A percentile compares a stretch with the other conserved stretches of the same genome.
These are phyloP conservation scores for Rhodosporidiobolus odoratus DNA, from an alignment of 768 basidiomycete genomes.

Conservation along the genomic window DNA sequence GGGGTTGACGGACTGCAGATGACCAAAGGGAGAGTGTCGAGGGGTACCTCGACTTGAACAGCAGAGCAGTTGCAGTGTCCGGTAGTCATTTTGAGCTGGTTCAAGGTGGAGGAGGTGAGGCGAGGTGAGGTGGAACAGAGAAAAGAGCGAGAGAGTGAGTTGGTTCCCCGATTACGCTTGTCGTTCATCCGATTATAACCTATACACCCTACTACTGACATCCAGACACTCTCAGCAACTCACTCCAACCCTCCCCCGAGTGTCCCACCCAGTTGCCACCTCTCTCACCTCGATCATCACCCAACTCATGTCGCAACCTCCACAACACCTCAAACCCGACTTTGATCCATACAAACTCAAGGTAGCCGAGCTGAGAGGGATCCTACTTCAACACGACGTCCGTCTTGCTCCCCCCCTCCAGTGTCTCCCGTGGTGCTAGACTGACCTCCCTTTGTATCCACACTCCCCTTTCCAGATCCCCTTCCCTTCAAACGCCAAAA, in stretches of 20 bases:
- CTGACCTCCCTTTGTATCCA: too few species aligned
- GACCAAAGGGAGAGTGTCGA: background rate
- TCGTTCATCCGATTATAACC: background rate
- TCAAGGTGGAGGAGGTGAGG: background rate
- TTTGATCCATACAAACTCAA: slow-evolving; percentile 21
- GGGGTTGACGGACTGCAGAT: slow-evolving; percentile 21
- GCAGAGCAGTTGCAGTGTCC: slow-evolving; percentile 23
- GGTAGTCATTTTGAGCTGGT: background rate
- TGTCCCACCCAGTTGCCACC: background rate
- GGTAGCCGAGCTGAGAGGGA: slow-evolving; percentile 24
- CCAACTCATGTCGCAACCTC: slow-evolving; percentile 1
- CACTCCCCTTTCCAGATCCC: slow-evolving; percentile 14
- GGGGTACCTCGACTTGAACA: background rate
- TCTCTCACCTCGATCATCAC: background rate
- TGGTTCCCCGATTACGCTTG: background rate
- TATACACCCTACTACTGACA: too few species aligned
- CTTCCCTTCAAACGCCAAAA: slow-evolving; percentile 25
- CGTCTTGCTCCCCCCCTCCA: background rate
- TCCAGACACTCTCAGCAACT: too few species aligned
- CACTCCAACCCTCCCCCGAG: too few species aligned
- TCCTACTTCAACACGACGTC: slow-evolving; percentile 28
- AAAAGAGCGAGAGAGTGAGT: background rate
- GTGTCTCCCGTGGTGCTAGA: background rate
- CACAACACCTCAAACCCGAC: slow-evolving; percentile 14
- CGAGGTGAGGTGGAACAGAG: background rate